phyloP scores from a whole-genome alignment of 2,329 filamentous ascomycete genomes.

The Sporothrix globosa region DNA sequence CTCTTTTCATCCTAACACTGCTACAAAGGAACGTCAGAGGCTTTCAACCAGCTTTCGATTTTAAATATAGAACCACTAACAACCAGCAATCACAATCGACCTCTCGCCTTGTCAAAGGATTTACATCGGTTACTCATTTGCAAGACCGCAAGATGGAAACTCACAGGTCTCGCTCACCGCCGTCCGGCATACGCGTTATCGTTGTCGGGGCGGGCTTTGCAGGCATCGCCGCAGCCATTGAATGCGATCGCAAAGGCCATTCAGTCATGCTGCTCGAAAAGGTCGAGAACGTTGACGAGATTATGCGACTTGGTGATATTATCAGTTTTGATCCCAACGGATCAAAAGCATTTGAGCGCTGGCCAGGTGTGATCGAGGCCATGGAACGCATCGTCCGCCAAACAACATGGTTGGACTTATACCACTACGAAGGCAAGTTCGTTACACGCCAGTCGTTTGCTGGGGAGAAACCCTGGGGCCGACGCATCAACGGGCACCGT shows the following conservation, averaged over 20 bases:
- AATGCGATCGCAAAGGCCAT: conserved; percentile 61
- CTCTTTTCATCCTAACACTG: no score
- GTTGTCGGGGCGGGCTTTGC: conserved; percentile 61
- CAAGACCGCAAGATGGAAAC: neutral
- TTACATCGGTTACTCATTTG: neutral
- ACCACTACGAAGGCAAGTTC: conserved; percentile 53
- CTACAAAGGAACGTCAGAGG: neutral
- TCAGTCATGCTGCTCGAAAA: conserved; percentile 51
- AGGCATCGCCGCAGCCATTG: conserved; percentile 62
- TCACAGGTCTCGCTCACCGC: conserved; percentile 39
- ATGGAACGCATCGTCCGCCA: conserved; percentile 56
- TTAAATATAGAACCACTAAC: neutral
- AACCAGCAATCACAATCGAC: neutral
- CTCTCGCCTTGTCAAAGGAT: neutral
- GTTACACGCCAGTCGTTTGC: conserved; percentile 52
- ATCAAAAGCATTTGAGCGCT: conserved; percentile 60
- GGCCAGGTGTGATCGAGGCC: conserved; percentile 54
- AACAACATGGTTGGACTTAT: conserved; percentile 49
- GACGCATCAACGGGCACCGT: conserved; percentile 58
- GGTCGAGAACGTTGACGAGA: conserved; percentile 43
- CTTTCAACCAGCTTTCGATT: neutral
- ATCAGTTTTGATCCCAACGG: conserved; percentile 60
- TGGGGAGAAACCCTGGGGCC: conserved; percentile 45
- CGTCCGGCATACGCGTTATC: conserved; percentile 52
- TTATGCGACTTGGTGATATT: conserved; percentile 52